A percentile compares a stretch with the other conserved stretches of the same genome.
phyloP scores from a whole-genome alignment of 2,329 filamentous ascomycete species.

The Talaromyces sp. region DNA sequence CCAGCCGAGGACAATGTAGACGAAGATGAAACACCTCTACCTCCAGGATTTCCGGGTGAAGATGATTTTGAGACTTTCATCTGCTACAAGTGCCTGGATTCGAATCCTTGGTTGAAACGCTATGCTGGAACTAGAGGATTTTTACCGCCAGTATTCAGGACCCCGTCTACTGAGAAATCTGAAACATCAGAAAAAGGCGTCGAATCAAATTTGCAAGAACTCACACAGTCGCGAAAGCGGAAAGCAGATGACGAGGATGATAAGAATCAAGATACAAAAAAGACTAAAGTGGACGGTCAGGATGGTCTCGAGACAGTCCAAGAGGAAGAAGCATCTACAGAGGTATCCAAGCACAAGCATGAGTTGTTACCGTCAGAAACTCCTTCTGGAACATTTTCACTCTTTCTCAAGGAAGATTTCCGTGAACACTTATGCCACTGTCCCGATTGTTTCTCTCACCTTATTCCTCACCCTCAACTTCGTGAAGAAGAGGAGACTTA shows the following conservation, averaged over 20 bases:
- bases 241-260: conserved; percentile 56
- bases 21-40: conserved; percentile 62
- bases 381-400: conserved; percentile 63
- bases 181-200: conserved; percentile 18
- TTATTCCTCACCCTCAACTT: conserved; percentile 71
- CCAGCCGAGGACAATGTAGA: conserved; percentile 38
- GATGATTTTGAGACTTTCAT: conserved; percentile 87
- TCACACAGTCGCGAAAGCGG: conserved; percentile 57
- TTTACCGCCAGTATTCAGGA: conserved; percentile 64
- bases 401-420: conserved; percentile 79
- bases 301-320: conserved; percentile 31
- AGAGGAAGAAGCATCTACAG: conserved; percentile 20
- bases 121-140: conserved; percentile 82
- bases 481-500: conserved; percentile 94
- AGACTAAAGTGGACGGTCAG: conserved; percentile 45
- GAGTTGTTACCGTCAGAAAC: conserved; percentile 53
- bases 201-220: conserved; percentile 20
- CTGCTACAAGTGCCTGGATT: conserved; percentile 89
- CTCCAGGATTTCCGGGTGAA: conserved; percentile 81
- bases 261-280: conserved; percentile 36
- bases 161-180: neutral
- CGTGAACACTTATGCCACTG: conserved; percentile 81
- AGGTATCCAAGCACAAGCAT: conserved; percentile 57
- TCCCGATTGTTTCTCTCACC: conserved; percentile 68
- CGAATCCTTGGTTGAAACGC: conserved; percentile 84